Conservation (phyloP, 129 eudicot genomes). For the Solidago caesia region DNA sequence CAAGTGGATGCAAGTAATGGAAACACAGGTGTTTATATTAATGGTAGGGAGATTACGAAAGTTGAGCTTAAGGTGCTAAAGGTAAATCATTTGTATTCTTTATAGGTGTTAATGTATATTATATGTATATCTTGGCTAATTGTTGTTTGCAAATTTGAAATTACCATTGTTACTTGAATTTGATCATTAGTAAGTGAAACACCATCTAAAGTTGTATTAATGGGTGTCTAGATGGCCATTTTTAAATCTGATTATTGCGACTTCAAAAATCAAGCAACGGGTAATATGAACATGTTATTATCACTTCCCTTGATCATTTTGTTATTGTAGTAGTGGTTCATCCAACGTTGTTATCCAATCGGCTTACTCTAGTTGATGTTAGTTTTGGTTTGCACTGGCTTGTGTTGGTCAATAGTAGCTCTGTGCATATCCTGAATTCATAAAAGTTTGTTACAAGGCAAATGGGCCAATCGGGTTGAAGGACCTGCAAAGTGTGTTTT, state of each 20-base stretch:
- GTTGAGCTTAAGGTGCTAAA: conserved; percentile 45
- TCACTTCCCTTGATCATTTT: no score
- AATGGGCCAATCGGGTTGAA: no score
- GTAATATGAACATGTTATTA: no score
- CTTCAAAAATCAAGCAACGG: no score
- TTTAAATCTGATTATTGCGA: no score
- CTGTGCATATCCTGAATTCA: neutral
- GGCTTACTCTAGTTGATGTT: neutral
- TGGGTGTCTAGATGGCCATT: no score
- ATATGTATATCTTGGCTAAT: neutral
- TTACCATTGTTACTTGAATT: no score
- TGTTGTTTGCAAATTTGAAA: neutral
- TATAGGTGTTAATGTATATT: neutral
- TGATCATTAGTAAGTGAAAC: neutral
- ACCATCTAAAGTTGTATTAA: neutral
- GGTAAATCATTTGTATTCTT: conserved; percentile 25
- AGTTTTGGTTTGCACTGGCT: neutral
- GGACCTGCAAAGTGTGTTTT: no score
- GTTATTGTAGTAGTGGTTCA: no score
- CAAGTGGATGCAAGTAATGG: conserved; percentile 50
- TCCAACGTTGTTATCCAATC: neutral
- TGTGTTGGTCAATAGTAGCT: conserved; percentile 4
- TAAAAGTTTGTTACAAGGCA: no score
- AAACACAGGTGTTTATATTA: conserved; percentile 41
- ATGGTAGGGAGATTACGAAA: conserved; percentile 52